Evolutionary conservation across 75 land plant species (phyloP), one percentile per base, ranked within the genome.

Genomic region (Larix kaempferi): DNA sequence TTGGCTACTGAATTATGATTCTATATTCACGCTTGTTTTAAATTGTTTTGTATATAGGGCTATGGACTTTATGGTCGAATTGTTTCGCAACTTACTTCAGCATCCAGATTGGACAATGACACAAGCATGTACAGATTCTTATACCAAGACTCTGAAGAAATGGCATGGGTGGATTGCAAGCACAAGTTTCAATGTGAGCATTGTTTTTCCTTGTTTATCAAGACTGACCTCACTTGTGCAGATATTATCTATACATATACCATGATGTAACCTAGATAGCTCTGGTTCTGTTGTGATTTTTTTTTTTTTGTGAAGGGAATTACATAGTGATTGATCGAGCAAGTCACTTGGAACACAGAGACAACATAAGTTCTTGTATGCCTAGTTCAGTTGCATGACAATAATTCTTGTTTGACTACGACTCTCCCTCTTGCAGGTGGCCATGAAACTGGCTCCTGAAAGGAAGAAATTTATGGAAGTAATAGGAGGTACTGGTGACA

Each of bases 111-210:
- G 99, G 99, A 79, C 92, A 29, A 95, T 97, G 92, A 72, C 92
- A 55, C 93, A 92, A 74, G 93, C 82, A 56, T 91, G 92, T 60
- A 82, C 87, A 57, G 98, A 93, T 76, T 87, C 99, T 17, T 97
- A 97, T 62, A 62, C 74, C 79, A 86, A 87, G 69, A 97, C 99
- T 37, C 73, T 95, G 78, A 97, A 97, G 74, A 89, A 92, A 82
- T 97, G 75, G 74, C 99, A 97, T 83, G 99, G 95, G 35, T 97
- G 99, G 98, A 81, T 97, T 77, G 99, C 99, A 41, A 94, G 94
- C 80, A 84, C 95, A 66, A 90, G 91, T 76, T 94, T 97, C 82
- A 83, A 89, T 74, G 99, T 97, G 88, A 82, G 80, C 6, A 22
- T 35, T 78, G 77, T 19, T 69, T 41, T 33, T 21, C 11, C n/a